Evolutionary conservation across 306 rosid species (phyloP).

Genomic region (Vigna angularis): DNA sequence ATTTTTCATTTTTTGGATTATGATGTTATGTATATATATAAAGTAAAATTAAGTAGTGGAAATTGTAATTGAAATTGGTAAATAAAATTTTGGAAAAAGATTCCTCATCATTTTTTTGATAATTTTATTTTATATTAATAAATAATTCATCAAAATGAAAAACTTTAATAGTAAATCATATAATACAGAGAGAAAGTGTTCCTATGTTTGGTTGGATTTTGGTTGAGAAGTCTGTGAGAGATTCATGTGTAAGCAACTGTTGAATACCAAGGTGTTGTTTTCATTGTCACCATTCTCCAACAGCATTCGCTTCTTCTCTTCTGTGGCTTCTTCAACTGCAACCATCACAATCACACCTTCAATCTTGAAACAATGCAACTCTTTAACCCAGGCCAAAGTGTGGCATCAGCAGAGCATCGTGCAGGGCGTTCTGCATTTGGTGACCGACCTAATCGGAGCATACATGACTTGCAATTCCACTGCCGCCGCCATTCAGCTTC

Average conservation of each 20-base stretch:
- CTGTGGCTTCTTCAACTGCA: not conserved
- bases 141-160: no score
- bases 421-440: conserved; percentile 42
- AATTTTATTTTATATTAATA: no score
- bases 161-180: no score
- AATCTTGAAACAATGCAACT: conserved; percentile 34
- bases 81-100: no score
- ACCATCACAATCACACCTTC: conserved; percentile 15
- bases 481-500: conserved; percentile 49
- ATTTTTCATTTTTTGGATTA: no score
- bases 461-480: conserved; percentile 60
- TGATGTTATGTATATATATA: no score
- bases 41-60: no score
- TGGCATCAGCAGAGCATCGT: conserved; percentile 39
- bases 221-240: no score
- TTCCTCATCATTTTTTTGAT: no score
- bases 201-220: no score
- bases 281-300: not conserved
- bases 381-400: conserved; percentile 26
- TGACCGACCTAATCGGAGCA: conserved; percentile 50
- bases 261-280: not conserved
- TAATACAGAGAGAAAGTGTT: no score
- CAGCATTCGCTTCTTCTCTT: not conserved
- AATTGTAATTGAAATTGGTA: no score
- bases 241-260: not conserved